These are phyloP conservation scores for Hyaloscypha bicolor DNA, from an alignment of 495 filamentous ascomycete species.

Conservation along the genomic window DNA sequence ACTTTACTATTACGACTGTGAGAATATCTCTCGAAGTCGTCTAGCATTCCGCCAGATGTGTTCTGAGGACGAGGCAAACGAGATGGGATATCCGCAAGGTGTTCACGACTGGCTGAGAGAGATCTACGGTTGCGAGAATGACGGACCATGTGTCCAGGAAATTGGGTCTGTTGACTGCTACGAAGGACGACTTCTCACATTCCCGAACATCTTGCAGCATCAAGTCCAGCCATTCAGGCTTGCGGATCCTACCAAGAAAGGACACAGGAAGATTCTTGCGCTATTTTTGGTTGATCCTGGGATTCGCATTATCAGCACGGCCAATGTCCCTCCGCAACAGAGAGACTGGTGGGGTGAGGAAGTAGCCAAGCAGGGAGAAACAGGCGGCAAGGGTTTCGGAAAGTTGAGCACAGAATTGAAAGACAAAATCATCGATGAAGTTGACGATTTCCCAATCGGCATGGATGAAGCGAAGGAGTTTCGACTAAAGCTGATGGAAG, in stretches of 20 bases:
- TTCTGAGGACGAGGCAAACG: constrained; percentile 20
- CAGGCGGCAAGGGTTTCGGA: neutral
- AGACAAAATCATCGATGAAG: constrained; percentile 29
- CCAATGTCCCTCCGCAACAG: constrained; percentile 57
- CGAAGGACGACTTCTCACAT: constrained; percentile 41
- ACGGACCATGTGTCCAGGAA: constrained; percentile 30
- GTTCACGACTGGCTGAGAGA: constrained; percentile 15
- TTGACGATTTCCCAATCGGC: constrained; percentile 38
- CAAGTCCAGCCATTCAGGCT: constrained; percentile 52
- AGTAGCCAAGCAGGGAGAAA: constrained; percentile 5
- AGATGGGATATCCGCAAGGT: constrained; percentile 5
- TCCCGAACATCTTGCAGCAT: constrained; percentile 54
- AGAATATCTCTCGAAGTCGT: constrained; percentile 59
- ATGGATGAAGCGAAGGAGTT: constrained; percentile 36
- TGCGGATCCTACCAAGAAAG: constrained; percentile 49
- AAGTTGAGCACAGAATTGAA: constrained; percentile 29
- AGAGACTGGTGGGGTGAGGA: constrained; percentile 48
- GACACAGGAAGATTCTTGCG: constrained; percentile 58
- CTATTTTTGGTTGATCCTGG: constrained; percentile 61
- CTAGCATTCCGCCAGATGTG: constrained; percentile 52
- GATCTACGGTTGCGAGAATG: constrained; percentile 13
- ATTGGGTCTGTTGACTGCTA: constrained; percentile 40
- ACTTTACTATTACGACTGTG: constrained; percentile 61
- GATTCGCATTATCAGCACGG: constrained; percentile 51
- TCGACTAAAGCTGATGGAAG: too few relatives aligned